Percentiles rank a stretch among this genome's conserved stretches.
These are phyloP conservation scores for Micractinium sp. DNA, from an alignment of 139 green algal species.

Conservation along the genomic window DNA sequence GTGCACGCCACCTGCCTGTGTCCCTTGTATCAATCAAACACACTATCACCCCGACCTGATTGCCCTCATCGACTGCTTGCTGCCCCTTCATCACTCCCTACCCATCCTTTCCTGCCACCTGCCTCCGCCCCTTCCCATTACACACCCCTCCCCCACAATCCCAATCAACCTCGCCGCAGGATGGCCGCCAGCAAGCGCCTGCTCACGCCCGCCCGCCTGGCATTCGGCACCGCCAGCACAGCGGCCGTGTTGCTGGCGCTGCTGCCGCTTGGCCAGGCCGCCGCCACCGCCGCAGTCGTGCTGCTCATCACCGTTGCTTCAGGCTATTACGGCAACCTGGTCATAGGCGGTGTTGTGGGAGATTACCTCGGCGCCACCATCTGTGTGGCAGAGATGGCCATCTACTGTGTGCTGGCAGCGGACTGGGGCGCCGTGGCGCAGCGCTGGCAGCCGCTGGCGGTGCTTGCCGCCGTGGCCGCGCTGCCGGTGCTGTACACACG, in stretches of 20 bases:
- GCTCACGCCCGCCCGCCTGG: conserved; percentile 52
- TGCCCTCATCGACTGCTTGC: no score
- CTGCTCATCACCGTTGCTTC: background rate
- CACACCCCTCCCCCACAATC: background rate
- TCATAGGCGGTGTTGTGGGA: conserved; percentile 59
- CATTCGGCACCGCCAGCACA: conserved; percentile 40
- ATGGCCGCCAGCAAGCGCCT: conserved; percentile 52
- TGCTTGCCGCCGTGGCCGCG: conserved; percentile 24
- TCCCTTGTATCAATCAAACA: no score
- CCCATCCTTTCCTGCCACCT: no score
- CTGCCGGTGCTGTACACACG: conserved; percentile 43
- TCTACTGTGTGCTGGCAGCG: conserved; percentile 47
- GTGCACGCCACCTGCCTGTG: no score
- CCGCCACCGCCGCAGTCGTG: background rate
- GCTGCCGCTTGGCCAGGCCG: background rate
- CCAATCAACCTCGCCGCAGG: background rate
- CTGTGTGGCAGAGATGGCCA: conserved; percentile 45
- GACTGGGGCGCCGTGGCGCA: conserved; percentile 37
- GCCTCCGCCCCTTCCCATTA: no score
- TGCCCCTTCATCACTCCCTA: no score
- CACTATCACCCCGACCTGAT: no score
- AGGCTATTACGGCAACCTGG: conserved; percentile 44
- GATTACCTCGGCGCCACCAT: conserved; percentile 67
- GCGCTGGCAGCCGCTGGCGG: conserved; percentile 18
- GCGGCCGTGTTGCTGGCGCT: background rate